These are phyloP conservation scores for Nicotiana attenuata DNA, from an alignment of 257 asterid species.

Conservation along the genomic window DNA sequence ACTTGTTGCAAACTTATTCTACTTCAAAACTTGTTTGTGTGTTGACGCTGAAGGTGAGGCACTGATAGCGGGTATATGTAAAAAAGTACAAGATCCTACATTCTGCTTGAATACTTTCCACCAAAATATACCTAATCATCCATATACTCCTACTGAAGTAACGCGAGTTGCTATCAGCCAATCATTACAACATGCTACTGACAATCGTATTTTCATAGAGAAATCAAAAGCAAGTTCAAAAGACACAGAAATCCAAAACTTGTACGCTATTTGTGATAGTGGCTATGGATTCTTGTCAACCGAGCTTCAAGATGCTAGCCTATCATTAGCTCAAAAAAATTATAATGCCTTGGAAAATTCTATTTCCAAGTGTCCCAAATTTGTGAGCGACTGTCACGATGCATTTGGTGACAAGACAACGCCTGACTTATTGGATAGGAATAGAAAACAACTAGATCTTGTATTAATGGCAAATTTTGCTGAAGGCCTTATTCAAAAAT, in stretches of 20 bases:
- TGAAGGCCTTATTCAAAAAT: not conserved
- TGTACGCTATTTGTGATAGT: not conserved
- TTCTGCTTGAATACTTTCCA: too few species aligned
- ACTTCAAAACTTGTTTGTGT: too few species aligned
- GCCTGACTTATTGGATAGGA: not conserved
- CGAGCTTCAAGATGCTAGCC: not conserved
- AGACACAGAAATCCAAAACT: not conserved
- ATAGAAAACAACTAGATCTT: not conserved
- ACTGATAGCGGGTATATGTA: too few species aligned
- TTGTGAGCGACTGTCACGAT: not conserved
- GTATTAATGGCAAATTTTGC: not conserved
- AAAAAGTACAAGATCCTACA: too few species aligned
- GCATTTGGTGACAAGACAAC: not conserved
- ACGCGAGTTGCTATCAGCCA: too few species aligned
- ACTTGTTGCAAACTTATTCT: too few species aligned
- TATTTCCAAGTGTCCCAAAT: not conserved
- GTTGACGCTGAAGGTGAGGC: too few species aligned
- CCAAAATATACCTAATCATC: too few species aligned
- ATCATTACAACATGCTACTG: too few species aligned
- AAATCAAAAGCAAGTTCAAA: not conserved
- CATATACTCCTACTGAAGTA: too few species aligned
- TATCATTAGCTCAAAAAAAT: not conserved
- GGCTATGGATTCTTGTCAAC: not conserved
- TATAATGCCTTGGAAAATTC: not conserved
- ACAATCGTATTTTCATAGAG: not conserved